phyloP scores from a whole-genome alignment of 169 alveolate species.

The Cystoisospora suis region DNA sequence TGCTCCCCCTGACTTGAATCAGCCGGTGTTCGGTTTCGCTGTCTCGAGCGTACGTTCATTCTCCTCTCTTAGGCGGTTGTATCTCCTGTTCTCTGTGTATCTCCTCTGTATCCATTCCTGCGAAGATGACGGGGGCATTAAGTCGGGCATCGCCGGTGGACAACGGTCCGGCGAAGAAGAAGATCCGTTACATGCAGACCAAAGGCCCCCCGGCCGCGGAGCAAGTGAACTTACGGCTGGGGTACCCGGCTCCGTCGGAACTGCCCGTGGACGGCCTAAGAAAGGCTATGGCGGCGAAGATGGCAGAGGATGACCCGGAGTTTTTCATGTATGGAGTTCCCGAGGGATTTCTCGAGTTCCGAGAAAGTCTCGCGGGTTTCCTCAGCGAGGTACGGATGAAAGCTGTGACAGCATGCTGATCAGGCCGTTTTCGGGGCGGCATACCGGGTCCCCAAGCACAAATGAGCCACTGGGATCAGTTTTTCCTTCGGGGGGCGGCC shows the following conservation, averaged over 20 bases:
- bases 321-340: slow-evolving; percentile 36
- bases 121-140: no score
- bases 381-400: slow-evolving; percentile 12
- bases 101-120: no score
- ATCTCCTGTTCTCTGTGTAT: no score
- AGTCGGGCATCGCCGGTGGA: no score
- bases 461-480: no score
- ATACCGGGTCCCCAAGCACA: background rate
- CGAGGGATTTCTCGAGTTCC: slow-evolving; percentile 32
- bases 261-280: slow-evolving; percentile 27
- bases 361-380: slow-evolving; percentile 40
- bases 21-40: no score
- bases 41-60: no score
- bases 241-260: slow-evolving; percentile 32
- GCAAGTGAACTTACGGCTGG: slow-evolving; percentile 37
- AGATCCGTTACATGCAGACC: slow-evolving; percentile 30
- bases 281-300: slow-evolving; percentile 30
- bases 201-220: slow-evolving; percentile 23
- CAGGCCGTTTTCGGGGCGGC: background rate
- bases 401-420: background rate
- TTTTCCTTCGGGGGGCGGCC: no score
- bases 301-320: slow-evolving; percentile 39
- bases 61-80: no score
- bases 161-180: background rate
- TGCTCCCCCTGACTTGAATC: no score